Evolutionary conservation across 2,329 filamentous ascomycete species (phyloP), one percentile per base, ranked within the genome.

Genomic region (Neoscytalidium dimidiatum): DNA sequence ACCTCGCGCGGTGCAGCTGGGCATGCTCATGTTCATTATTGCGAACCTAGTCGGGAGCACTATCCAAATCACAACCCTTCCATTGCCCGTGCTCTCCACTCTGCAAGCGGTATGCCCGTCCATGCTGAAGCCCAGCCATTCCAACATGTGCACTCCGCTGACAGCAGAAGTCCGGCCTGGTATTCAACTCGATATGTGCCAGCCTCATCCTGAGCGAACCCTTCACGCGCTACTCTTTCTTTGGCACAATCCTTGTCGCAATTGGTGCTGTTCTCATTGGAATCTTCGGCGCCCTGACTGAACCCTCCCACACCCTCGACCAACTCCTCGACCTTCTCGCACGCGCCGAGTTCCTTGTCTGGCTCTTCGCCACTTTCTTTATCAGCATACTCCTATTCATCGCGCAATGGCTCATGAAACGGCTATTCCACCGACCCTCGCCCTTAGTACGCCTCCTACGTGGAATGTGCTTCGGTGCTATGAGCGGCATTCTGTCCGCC

Each of bases 131-230:
- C 33, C 26, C 35, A 7, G 9, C 58, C 28, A 11, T 11, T 21
- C 44, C 5, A 4, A 4, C 23, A 41, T n/a, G n/a, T 31, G 33
- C 19, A 8, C 28, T 19, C 21, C 65, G 38, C 68, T 69, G 61
- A 69, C 64, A 19, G 33, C 64, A 66, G 70, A 41, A 86, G 75
- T 96, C 94, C 3, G 95, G 95, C 49, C 85, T 99, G 64, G 95
- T 99, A 67, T 99, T 99, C 84, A 99, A 99, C 82, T 97, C 94
- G 65, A 92, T 98, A 78, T 97, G 96, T 84, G 95, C 95, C 67
- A 96, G 93, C 49, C 81, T 98, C 65, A 92, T 98, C 72, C 86
- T 99, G 53, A 90, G 91, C 73, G 94, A 99, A 79, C 92, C 94
- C 4, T 99, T 98, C 79, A 98, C 95, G 61, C 87, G 86, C 76